Conservation (phyloP, 306 rosid species). For the Morella rubra region DNA sequence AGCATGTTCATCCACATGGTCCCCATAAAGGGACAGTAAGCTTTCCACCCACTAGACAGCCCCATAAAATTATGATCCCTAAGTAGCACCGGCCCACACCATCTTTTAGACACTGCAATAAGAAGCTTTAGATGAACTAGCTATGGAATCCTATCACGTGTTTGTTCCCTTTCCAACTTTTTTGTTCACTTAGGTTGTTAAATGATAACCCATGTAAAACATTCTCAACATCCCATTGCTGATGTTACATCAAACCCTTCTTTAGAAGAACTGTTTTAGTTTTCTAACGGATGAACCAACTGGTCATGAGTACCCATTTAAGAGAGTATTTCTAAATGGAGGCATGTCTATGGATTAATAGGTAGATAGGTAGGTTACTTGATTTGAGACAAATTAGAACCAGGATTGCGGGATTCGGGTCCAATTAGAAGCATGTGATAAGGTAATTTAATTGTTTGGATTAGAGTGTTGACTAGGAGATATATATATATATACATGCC, state of each 20-base stretch:
- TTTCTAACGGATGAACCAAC: background rate
- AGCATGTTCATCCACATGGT: slow-evolving; percentile 45
- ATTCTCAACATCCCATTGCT: no score
- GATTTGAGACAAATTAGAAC: slow-evolving; percentile 9
- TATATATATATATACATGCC: no score
- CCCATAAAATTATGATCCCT: slow-evolving; percentile 28
- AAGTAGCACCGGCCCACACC: slow-evolving; percentile 17
- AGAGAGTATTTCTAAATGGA: background rate
- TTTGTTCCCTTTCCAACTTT: background rate
- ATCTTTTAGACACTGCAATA: slow-evolving; percentile 16
- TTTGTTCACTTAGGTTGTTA: no score
- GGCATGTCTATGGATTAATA: background rate
- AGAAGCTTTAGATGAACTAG: background rate
- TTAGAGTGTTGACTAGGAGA: slow-evolving; percentile 9
- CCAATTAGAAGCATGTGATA: background rate
- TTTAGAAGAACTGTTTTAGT: background rate
- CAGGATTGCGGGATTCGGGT: background rate
- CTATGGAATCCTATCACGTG: background rate
- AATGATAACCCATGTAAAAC: no score
- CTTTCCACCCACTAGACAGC: slow-evolving; percentile 33
- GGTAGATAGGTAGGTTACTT: slow-evolving; percentile 8
- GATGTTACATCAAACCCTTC: background rate
- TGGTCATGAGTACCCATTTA: background rate
- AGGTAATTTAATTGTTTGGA: slow-evolving; percentile 6
- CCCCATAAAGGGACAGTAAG: slow-evolving; percentile 31